Evolutionary conservation across 441 rosid species (phyloP).

Genomic region (Rhodomyrtus psidioides): DNA sequence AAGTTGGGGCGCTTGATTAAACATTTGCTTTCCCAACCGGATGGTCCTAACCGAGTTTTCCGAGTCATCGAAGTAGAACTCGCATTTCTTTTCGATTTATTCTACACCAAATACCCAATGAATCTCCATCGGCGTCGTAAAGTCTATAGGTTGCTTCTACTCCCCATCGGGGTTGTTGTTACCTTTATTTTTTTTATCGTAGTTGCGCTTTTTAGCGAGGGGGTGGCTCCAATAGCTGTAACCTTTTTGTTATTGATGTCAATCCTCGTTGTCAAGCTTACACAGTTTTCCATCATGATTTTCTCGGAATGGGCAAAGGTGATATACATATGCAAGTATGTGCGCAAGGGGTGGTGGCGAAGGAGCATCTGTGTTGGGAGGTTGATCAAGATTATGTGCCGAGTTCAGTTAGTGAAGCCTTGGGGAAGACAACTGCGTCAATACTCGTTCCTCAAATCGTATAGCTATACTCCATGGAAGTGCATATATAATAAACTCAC

Average conservation of each 20-base stretch:
- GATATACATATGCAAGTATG: not conserved
- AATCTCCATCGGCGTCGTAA: not conserved
- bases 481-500: not conserved
- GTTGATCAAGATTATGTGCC: not conserved
- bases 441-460: not conserved
- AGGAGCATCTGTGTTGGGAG: not conserved
- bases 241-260: not conserved
- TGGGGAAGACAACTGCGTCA: not conserved
- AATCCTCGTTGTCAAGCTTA: not conserved
- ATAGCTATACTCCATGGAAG: not conserved
- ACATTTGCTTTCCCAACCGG: not conserved
- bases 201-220: too few relatives aligned
- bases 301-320: not conserved
- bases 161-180: not conserved
- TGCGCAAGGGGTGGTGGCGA: not conserved
- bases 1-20: not conserved
- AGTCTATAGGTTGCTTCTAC: not conserved
- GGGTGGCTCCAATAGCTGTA: fast-evolving
- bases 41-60: not conserved
- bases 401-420: not conserved
- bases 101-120: not conserved
- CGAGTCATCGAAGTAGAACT: not conserved
- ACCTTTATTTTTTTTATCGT: not conserved
- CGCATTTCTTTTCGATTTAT: not conserved
- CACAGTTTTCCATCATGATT: not conserved